Conservation (phyloP, 352 stramenopile genomes). For the Globisporangium canariense region DNA sequence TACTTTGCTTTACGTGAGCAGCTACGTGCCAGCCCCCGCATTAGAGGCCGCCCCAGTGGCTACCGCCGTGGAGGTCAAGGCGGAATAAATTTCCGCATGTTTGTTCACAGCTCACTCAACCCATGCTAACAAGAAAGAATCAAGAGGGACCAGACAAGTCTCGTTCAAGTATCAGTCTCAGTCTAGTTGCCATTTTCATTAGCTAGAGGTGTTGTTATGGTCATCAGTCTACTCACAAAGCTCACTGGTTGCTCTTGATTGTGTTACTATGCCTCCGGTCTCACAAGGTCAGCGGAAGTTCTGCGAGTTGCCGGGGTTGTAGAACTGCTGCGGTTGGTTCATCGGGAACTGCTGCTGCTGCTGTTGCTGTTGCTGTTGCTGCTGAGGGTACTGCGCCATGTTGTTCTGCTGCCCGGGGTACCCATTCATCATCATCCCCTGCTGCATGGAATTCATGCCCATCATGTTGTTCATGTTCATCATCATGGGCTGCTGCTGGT, state of each 20-base stretch:
- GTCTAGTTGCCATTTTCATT: no score
- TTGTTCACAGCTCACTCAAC: not conserved
- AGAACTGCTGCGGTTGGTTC: slow-evolving; percentile 14
- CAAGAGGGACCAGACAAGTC: not conserved
- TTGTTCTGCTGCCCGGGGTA: slow-evolving; percentile 13
- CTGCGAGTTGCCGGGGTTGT: slow-evolving; percentile 8
- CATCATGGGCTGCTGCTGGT: slow-evolving; percentile 8
- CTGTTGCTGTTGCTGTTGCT: slow-evolving; percentile 12
- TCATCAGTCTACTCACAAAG: not conserved
- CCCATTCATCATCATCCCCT: slow-evolving; percentile 19
- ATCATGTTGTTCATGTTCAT: slow-evolving; percentile 17
- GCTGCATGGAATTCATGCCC: slow-evolving; percentile 16
- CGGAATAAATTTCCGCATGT: slow-evolving; percentile 8
- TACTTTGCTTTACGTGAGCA: slow-evolving; percentile 7
- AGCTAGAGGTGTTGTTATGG: not conserved
- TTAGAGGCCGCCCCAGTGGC: not conserved
- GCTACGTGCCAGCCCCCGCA: slow-evolving; percentile 17
- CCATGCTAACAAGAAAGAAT: not conserved
- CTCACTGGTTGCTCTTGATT: not conserved
- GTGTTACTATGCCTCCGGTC: no score
- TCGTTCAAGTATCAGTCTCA: no score
- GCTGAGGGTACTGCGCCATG: slow-evolving; percentile 3
- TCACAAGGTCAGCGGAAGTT: slow-evolving; percentile 13
- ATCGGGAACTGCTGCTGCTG: slow-evolving; percentile 17
- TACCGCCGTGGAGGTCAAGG: slow-evolving; percentile 13